phyloP scores from a whole-genome alignment of 2,329 filamentous ascomycete genomes.

The Epichloe sp. region DNA sequence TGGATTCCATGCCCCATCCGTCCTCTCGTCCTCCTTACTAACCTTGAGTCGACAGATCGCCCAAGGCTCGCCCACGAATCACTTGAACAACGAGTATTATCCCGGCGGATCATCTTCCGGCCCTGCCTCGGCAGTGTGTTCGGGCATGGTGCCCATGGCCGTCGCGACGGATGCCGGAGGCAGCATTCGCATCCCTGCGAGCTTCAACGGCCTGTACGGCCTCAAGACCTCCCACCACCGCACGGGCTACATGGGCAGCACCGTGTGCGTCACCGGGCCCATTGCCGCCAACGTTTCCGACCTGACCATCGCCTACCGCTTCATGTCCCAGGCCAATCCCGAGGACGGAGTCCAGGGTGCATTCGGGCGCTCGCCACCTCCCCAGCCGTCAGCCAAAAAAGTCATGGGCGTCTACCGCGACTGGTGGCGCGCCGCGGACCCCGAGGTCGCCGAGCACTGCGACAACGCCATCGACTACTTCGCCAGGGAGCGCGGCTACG shows the following conservation, averaged over 20 bases:
- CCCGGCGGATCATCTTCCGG: slow-evolving; percentile 73
- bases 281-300: slow-evolving; percentile 66
- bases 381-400: slow-evolving; percentile 31
- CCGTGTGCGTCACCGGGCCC: slow-evolving; percentile 55
- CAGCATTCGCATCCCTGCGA: slow-evolving; percentile 58
- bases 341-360: slow-evolving; percentile 43
- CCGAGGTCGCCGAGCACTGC: slow-evolving; percentile 48
- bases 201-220: slow-evolving; percentile 70
- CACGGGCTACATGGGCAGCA: slow-evolving; percentile 40
- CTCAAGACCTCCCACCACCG: slow-evolving; percentile 69
- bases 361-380: slow-evolving; percentile 46
- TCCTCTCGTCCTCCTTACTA: slow-evolving; percentile 21
- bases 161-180: slow-evolving; percentile 67
- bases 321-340: slow-evolving; percentile 63
- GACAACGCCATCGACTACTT: slow-evolving; percentile 48
- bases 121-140: slow-evolving; percentile 54
- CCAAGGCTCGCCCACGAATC: slow-evolving; percentile 65
- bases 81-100: slow-evolving; percentile 64
- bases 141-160: slow-evolving; percentile 61
- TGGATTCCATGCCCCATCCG: not conserved
- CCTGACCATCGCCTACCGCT: slow-evolving; percentile 67
- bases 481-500: slow-evolving; percentile 34
- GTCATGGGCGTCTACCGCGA: slow-evolving; percentile 58
- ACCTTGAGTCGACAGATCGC: slow-evolving; percentile 27
- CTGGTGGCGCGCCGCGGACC: slow-evolving; percentile 38